Evolutionary conservation across 2,329 filamentous ascomycete genomes (phyloP).

Genomic region (Metarhizium brunneum): DNA sequence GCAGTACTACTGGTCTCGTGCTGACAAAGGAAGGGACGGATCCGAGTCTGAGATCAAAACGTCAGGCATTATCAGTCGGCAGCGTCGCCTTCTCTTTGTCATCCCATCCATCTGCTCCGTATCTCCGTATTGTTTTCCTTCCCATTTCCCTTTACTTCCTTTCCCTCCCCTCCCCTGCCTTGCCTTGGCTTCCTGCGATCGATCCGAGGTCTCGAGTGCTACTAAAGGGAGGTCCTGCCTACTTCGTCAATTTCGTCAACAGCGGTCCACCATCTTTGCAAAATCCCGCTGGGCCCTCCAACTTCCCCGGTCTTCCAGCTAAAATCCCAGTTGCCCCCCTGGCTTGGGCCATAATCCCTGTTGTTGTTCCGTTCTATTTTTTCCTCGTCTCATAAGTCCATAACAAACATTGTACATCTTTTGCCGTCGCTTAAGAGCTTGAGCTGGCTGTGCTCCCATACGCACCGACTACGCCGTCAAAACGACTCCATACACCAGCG

Average conservation of each 20-base stretch:
- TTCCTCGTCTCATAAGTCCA: too few species aligned
- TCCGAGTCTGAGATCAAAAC: too few species aligned
- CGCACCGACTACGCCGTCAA: neutral
- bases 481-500: neutral
- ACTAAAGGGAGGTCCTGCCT: neutral
- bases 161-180: too few species aligned
- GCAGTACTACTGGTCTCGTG: too few species aligned
- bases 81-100: neutral
- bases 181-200: too few species aligned
- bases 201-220: neutral
- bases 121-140: neutral
- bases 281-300: neutral
- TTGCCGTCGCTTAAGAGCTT: neutral
- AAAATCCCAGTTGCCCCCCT: neutral
- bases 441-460: neutral
- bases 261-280: neutral
- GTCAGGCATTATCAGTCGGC: neutral
- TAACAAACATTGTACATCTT: neutral
- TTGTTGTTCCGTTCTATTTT: neutral
- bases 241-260: neutral
- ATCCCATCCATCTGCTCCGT: neutral
- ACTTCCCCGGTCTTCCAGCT: neutral
- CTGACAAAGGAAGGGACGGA: too few species aligned
- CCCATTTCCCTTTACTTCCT: too few species aligned
- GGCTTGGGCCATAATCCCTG: neutral